These are phyloP conservation scores for Botrytis galanthina DNA, from an alignment of 2,329 filamentous ascomycete genomes.

Conservation along the genomic window DNA sequence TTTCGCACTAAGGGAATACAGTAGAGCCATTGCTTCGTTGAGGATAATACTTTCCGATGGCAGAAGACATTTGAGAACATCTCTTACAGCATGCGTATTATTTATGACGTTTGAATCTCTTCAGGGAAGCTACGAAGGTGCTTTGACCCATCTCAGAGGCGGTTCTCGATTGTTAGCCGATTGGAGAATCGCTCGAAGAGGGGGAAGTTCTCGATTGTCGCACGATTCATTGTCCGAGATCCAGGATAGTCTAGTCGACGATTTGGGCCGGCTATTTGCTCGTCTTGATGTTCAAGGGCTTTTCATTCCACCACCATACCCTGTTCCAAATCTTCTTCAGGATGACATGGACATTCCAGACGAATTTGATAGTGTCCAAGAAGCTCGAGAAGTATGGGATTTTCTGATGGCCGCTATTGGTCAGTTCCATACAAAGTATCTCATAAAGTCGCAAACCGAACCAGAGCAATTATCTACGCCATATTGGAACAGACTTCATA, in stretches of 20 bases:
- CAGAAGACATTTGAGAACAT: slow-evolving; percentile 36
- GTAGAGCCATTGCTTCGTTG: slow-evolving; percentile 35
- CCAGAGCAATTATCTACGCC: slow-evolving; percentile 32
- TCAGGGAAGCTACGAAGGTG: slow-evolving; percentile 37
- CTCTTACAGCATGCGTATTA: slow-evolving; percentile 36
- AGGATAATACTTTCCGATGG: slow-evolving; percentile 35
- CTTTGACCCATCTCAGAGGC: slow-evolving; percentile 36
- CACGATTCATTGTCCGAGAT: slow-evolving; percentile 38
- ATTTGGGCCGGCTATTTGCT: slow-evolving; percentile 37
- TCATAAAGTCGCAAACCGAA: slow-evolving; percentile 33
- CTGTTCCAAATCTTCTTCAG: slow-evolving; percentile 36
- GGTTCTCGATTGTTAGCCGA: slow-evolving; percentile 36
- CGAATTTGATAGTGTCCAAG: slow-evolving; percentile 34
- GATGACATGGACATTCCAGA: slow-evolving; percentile 35
- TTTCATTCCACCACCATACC: slow-evolving; percentile 37
- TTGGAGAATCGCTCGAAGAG: slow-evolving; percentile 36
- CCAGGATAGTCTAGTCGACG: slow-evolving; percentile 37
- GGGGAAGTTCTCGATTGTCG: slow-evolving; percentile 34
- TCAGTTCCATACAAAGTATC: slow-evolving; percentile 36
- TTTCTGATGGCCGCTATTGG: slow-evolving; percentile 38
- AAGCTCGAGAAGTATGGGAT: slow-evolving; percentile 36
- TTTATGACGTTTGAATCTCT: slow-evolving; percentile 39
- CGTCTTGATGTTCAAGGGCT: slow-evolving; percentile 37
- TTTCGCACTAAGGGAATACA: slow-evolving; percentile 36
- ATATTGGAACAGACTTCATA: slow-evolving; percentile 34